phyloP scores from a whole-genome alignment of 805 yeast species.

The Tetrapisispora iriomotensis region DNA sequence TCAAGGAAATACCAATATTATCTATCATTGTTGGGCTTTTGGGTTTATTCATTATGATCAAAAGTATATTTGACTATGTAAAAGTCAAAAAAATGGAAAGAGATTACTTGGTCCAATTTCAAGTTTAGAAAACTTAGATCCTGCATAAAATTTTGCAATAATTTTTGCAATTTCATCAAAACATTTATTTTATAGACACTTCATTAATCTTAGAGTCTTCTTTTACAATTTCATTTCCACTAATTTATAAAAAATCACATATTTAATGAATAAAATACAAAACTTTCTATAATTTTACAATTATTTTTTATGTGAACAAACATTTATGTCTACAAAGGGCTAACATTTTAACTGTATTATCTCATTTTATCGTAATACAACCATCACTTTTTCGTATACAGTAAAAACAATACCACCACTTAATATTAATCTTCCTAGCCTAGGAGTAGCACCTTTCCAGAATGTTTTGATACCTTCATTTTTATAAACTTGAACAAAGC shows the following conservation, averaged over 20 bases:
- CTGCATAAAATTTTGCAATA: background rate
- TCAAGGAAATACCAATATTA: conserved; percentile 37
- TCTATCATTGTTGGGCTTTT: conserved; percentile 55
- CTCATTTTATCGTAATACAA: conserved; percentile 15
- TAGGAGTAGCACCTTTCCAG: conserved; percentile 98
- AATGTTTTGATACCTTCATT: conserved; percentile 86
- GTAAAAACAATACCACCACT: conserved; percentile 98
- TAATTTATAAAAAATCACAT: background rate
- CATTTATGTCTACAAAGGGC: no score
- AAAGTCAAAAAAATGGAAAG: conserved; percentile 68
- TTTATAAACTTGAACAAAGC: conserved; percentile 68
- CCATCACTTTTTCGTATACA: conserved; percentile 83
- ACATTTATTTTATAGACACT: no score
- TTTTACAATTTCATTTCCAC: no score
- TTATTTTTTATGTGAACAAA: no score
- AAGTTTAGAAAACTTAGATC: background rate
- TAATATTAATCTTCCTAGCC: conserved; percentile 81
- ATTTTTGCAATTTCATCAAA: no score
- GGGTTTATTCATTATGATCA: conserved; percentile 59
- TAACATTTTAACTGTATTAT: no score
- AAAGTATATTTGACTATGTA: conserved; percentile 62
- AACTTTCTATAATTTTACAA: no score
- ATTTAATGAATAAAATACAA: background rate
- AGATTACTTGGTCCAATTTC: conserved; percentile 21
- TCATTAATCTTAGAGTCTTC: no score